phyloP scores from a whole-genome alignment of 495 filamentous ascomycete genomes.

The Talaromyces adpressus region DNA sequence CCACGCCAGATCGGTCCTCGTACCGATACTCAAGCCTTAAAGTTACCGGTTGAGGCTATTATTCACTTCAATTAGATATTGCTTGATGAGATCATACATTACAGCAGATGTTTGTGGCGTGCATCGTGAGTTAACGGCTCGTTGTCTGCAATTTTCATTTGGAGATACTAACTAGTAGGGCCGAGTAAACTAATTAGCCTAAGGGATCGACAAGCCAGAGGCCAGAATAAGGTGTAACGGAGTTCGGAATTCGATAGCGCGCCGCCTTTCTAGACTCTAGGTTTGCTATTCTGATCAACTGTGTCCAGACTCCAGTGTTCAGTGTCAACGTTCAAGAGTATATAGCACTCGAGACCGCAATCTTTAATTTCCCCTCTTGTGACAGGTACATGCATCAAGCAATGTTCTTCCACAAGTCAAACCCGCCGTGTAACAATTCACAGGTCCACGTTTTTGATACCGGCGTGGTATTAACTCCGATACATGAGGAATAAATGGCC shows the following conservation, averaged over 20 bases:
- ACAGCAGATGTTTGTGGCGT: neutral
- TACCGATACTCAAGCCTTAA: neutral
- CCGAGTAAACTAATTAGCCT: neutral
- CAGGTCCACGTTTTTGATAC: neutral
- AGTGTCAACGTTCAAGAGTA: neutral
- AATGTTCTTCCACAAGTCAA: neutral
- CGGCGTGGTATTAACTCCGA: neutral
- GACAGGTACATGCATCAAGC: neutral
- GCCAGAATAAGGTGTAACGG: neutral
- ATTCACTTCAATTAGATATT: neutral
- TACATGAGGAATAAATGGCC: neutral
- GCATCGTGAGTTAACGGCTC: neutral
- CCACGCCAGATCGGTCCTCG: neutral
- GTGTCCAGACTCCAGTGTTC: neutral
- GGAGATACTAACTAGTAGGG: neutral
- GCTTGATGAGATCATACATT: neutral
- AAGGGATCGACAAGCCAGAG: neutral
- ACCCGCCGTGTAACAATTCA: neutral
- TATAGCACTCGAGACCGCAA: neutral
- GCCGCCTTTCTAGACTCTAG: neutral
- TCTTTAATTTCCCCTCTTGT: no score
- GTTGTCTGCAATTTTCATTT: neutral
- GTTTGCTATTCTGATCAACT: neutral
- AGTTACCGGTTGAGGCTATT: neutral
- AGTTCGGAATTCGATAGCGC: neutral